Percentiles rank a stretch among this genome's conserved stretches.
Conservation (phyloP, 2,329 filamentous ascomycete species). For the Mariannaea elegans region DNA sequence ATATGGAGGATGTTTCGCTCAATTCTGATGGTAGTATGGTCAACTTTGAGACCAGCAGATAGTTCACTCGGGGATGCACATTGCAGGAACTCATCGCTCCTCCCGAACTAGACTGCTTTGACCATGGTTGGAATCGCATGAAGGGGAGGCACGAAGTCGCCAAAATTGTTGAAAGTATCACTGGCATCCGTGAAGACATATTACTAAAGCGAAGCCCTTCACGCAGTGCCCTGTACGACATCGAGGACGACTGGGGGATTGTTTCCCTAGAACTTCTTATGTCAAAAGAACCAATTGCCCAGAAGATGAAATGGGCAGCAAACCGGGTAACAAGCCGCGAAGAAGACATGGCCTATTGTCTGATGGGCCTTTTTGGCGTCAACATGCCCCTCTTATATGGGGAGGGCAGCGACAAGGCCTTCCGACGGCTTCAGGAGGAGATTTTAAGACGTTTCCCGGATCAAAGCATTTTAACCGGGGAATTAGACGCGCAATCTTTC, state of each 20-base stretch:
- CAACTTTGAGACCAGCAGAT: not conserved
- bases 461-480: not conserved
- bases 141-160: not conserved
- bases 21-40: no score
- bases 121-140: not conserved
- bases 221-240: no score
- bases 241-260: no score
- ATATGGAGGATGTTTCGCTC: not conserved
- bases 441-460: not conserved
- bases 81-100: slow-evolving; percentile 4
- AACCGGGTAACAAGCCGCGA: not conserved
- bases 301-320: slow-evolving; percentile 6
- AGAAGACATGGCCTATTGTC: not conserved
- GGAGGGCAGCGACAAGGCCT: not conserved
- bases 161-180: not conserved
- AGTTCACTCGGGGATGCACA: slow-evolving; percentile 5
- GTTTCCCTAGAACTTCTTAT: not conserved
- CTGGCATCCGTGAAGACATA: not conserved
- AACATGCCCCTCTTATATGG: slow-evolving; percentile 7
- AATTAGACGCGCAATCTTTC: not conserved
- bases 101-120: not conserved
- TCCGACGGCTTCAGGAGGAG: not conserved
- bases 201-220: no score
- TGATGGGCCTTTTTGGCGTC: not conserved
- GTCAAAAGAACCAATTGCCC: not conserved